Base-by-base conservation (phyloP, 305 asterid species). In the Fraxinus nigra region DNA sequence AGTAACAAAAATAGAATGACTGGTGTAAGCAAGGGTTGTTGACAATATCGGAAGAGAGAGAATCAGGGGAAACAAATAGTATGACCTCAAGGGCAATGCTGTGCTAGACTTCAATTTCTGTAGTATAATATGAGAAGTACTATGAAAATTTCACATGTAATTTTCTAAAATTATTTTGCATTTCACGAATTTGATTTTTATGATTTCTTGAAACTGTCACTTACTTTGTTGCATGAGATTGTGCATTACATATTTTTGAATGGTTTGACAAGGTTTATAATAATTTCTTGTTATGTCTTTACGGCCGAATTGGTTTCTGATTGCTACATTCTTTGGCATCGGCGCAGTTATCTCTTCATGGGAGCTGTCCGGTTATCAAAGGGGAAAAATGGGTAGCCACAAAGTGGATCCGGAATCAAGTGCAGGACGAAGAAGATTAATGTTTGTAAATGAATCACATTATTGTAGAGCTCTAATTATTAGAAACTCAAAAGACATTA, bases 331-430 rank as follows among this genome's bases (percentile, higher is more conserved):
- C 5, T 61, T 73, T 75, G 69, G 35, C 69, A 4, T 59, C 30
- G 54, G 43, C 82, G 80, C 95, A 94, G 98, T 76, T 87, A 40
- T 96, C 99, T 81, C 94, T 92, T 54, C 98, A 94, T 78, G 99
- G 99, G 82, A 96, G 99, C 84, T 96, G 99, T 78, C 94, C 98
- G 2, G 99, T 96, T 46, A 88, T 90, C 87, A 87, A 80, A 89
- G 98, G 99, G 70, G 87, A 93, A 87, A 96, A 94, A 89, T 96
- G 99, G 99, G 99, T 96, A 35, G 99, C 98, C 72, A 96, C 98
- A 10, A 96, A 96, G 85, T 96, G 99, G 99, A 89, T 94, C 79
- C 92, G 98, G 89, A 90, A 96, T 85, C 87, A 86, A 83, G 92
- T 79, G 81, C 92, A 87, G 83, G 89, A 82, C 1, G 95, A 89